These are phyloP conservation scores for Starmerella powellii DNA, from an alignment of 805 yeast genomes.

Conservation along the genomic window DNA sequence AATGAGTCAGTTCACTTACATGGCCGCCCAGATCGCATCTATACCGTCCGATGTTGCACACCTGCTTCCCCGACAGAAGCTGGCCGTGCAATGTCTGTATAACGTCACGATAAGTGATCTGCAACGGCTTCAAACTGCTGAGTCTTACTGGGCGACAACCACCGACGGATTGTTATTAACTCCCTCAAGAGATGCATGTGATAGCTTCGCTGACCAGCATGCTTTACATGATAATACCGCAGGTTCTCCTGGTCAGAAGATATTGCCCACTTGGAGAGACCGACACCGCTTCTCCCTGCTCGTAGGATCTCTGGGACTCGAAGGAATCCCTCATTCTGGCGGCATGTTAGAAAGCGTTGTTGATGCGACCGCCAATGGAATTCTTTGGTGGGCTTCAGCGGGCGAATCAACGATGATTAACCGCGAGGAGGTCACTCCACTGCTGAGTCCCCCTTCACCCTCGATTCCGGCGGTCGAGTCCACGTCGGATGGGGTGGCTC, in stretches of 20 bases:
- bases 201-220: conserved; percentile 11
- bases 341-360: conserved; percentile 17
- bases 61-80: conserved; percentile 25
- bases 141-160: conserved; percentile 48
- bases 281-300: conserved; percentile 22
- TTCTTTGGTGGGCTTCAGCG: conserved; percentile 81
- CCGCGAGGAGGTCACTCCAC: conserved; percentile 15
- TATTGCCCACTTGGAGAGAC: conserved; percentile 24
- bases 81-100: conserved; percentile 31
- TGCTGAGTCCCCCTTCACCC: conserved; percentile 9
- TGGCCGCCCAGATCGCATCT: conserved; percentile 48
- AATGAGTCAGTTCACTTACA: conserved; percentile 39
- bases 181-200: conserved; percentile 21
- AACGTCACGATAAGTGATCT: conserved; percentile 52
- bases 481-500: conserved; percentile 31
- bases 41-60: conserved; percentile 45
- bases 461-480: background rate
- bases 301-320: conserved; percentile 15
- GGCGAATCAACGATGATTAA: conserved; percentile 43
- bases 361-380: conserved; percentile 32
- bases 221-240: conserved; percentile 7
- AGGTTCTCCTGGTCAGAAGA: conserved; percentile 1
- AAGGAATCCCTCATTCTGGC: background rate
- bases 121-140: conserved; percentile 27
- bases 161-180: conserved; percentile 50